Evolutionary conservation across 495 filamentous ascomycete species (phyloP).

Genomic region (Penicillium egyptiacum): DNA sequence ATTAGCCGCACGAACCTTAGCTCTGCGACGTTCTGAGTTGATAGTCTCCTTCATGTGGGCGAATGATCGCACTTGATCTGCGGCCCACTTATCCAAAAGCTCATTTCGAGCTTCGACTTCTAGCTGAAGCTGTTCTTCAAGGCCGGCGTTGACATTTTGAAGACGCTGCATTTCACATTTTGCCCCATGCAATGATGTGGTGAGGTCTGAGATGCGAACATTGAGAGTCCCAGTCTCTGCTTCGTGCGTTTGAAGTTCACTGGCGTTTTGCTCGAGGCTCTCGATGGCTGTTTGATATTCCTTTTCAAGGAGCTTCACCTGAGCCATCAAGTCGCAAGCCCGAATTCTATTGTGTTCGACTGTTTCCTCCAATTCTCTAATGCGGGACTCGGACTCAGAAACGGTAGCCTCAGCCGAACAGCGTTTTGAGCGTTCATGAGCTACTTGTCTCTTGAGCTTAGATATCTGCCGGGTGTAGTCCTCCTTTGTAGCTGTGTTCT

Average conservation of each 20-base stretch:
- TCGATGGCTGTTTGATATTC: conserved; percentile 29
- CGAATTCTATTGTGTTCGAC: conserved; percentile 39
- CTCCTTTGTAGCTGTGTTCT: conserved; percentile 41
- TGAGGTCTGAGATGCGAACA: conserved; percentile 40
- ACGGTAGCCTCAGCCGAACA: conserved; percentile 37
- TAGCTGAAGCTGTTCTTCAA: conserved; percentile 38
- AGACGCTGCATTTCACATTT: conserved; percentile 36
- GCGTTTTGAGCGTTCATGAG: conserved; percentile 37
- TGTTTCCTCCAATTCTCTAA: conserved; percentile 42
- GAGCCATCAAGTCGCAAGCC: conserved; percentile 37
- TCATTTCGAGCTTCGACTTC: conserved; percentile 41
- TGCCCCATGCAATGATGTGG: conserved; percentile 36
- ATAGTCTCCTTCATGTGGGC: conserved; percentile 43
- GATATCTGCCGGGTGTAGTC: conserved; percentile 39
- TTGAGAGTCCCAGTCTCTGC: conserved; percentile 45
- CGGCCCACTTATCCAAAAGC: conserved; percentile 41
- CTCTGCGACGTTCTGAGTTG: conserved; percentile 37
- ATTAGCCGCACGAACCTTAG: conserved; percentile 43
- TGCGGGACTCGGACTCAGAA: conserved; percentile 33
- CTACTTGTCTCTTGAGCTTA: conserved; percentile 40
- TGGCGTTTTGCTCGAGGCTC: conserved; percentile 30
- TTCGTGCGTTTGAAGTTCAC: conserved; percentile 38
- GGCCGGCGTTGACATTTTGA: conserved; percentile 30
- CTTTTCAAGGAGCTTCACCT: conserved; percentile 35
- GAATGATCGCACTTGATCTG: conserved; percentile 40